phyloP scores from a whole-genome alignment of 345 rosid genomes.

The Gossypioides kirkii region DNA sequence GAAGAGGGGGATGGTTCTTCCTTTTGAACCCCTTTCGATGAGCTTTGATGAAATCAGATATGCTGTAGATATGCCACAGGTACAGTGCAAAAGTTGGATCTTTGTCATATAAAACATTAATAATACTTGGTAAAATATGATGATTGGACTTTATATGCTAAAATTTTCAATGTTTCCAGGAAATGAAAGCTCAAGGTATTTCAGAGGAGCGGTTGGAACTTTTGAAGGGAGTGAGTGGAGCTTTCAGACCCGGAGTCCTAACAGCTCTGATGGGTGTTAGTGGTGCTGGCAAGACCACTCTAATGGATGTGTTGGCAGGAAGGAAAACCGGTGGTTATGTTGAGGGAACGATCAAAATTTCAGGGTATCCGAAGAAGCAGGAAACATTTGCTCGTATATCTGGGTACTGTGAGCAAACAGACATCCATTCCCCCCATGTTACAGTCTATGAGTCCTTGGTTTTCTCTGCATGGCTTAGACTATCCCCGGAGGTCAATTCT shows the following conservation, averaged over 20 bases:
- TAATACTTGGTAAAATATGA: neutral
- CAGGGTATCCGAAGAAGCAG: conserved; percentile 65
- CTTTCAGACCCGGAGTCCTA: conserved; percentile 65
- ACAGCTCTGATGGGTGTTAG: conserved; percentile 71
- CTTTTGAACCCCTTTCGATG: conserved; percentile 55
- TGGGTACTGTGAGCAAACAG: conserved; percentile 72
- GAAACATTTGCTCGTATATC: conserved; percentile 66
- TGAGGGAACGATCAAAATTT: conserved; percentile 43
- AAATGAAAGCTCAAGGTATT: conserved; percentile 56
- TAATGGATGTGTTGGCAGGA: conserved; percentile 73
- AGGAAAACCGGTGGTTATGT: conserved; percentile 71
- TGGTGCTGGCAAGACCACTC: conserved; percentile 72
- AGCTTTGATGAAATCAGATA: conserved; percentile 56
- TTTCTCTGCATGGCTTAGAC: conserved; percentile 64
- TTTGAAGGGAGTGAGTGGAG: conserved; percentile 58
- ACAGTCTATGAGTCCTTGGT: conserved; percentile 57
- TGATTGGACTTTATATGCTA: neutral
- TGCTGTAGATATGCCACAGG: conserved; percentile 66
- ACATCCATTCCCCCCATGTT: conserved; percentile 64
- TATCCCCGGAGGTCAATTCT: conserved; percentile 53
- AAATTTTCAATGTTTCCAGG: conserved; percentile 28
- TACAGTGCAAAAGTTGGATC: neutral
- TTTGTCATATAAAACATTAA: neutral
- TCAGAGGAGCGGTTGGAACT: conserved; percentile 46
- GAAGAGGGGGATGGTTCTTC: conserved; percentile 63